A percentile compares a stretch with the other conserved stretches of the same genome.
These are phyloP conservation scores for Xylaria sp. DNA, from an alignment of 2,329 filamentous ascomycete species.

Conservation along the genomic window DNA sequence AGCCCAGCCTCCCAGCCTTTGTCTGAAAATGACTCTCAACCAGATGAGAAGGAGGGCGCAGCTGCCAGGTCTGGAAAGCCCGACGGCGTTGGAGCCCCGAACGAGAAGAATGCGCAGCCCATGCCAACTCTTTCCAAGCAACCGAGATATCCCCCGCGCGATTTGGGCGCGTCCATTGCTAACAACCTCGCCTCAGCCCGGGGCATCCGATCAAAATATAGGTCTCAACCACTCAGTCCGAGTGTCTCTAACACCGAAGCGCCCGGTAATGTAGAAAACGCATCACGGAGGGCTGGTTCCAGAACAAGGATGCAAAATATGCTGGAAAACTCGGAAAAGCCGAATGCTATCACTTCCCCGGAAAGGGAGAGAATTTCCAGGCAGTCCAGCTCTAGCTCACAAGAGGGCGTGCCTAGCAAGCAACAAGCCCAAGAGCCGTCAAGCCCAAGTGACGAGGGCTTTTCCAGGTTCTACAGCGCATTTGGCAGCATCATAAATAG, in stretches of 20 bases:
- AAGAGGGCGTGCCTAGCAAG: conserved; percentile 33
- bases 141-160: conserved; percentile 62
- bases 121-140: conserved; percentile 45
- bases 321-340: conserved; percentile 57
- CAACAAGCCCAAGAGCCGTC: conserved; percentile 32
- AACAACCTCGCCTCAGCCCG: conserved; percentile 85
- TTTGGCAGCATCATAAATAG: conserved; percentile 88
- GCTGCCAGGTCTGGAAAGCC: conserved; percentile 25
- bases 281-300: conserved; percentile 53
- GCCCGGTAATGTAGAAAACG: conserved; percentile 67
- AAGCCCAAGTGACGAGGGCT: conserved; percentile 69
- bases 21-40: conserved; percentile 41
- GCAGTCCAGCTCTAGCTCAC: conserved; percentile 20
- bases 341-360: conserved; percentile 55
- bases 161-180: conserved; percentile 80
- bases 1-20: conserved; percentile 46
- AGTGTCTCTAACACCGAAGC: conserved; percentile 75
- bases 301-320: conserved; percentile 59
- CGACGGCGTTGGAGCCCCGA: conserved; percentile 18
- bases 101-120: conserved; percentile 34
- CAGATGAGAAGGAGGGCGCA: conserved; percentile 42
- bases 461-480: conserved; percentile 87
- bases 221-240: conserved; percentile 69
- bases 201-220: conserved; percentile 70
- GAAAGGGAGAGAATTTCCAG: conserved; percentile 31